phyloP scores from a whole-genome alignment of 192 early-diverging fungal species.

The Radiomyces spectabilis region DNA sequence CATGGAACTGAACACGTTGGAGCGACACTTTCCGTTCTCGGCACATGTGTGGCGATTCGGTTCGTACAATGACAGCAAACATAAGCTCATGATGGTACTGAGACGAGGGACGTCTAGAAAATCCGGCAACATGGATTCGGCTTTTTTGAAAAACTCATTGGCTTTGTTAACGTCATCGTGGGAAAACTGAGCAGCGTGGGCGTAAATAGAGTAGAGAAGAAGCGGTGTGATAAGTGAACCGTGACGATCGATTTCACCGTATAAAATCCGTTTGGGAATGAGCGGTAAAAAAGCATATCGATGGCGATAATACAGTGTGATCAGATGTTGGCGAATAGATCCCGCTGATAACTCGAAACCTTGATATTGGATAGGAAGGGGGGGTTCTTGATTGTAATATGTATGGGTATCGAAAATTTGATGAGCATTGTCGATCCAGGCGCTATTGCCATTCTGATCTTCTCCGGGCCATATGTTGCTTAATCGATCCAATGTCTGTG shows the following conservation, averaged over 20 bases:
- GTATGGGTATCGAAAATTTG: not conserved
- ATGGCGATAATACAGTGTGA: constrained; percentile 3
- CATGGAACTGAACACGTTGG: constrained; percentile 6
- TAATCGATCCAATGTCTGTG: not conserved
- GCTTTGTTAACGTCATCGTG: constrained; percentile 3
- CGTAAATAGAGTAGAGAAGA: not conserved
- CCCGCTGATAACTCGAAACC: not conserved
- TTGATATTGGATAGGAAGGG: not conserved
- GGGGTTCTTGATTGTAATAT: not conserved
- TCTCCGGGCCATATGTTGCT: not conserved
- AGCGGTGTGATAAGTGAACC: constrained; percentile 3
- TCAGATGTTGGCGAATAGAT: not conserved
- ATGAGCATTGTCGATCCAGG: not conserved
- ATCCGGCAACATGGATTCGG: not conserved
- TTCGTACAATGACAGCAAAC: constrained; percentile 15
- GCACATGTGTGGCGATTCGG: constrained; percentile 4
- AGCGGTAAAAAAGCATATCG: not conserved
- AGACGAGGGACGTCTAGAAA: constrained; percentile 1
- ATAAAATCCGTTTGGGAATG: not conserved
- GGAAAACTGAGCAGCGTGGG: not conserved
- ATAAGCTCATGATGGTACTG: constrained; percentile 13
- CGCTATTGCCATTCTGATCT: not conserved
- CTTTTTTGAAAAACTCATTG: constrained; percentile 7
- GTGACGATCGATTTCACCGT: not conserved
- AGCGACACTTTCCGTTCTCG: not conserved